Conservation (phyloP, 140 eudicot genomes). For the Eryngium alpinum region DNA sequence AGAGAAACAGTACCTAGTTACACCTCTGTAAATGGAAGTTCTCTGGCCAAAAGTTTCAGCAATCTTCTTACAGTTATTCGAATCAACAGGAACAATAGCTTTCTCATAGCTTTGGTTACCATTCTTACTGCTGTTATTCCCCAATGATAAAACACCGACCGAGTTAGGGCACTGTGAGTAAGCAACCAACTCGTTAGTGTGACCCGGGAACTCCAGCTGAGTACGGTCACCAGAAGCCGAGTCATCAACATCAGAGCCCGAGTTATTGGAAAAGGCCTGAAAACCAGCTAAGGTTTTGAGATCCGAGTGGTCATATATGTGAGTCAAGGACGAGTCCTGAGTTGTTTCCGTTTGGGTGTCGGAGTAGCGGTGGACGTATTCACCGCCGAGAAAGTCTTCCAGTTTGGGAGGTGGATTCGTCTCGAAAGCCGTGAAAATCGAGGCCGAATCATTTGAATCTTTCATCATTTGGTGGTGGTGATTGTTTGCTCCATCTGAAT, state of each 20-base stretch:
- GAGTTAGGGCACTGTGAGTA: constrained; percentile 47
- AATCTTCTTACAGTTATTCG: constrained; percentile 65
- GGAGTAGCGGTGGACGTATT: constrained; percentile 32
- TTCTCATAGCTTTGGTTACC: constrained; percentile 26
- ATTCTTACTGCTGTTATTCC: constrained; percentile 20
- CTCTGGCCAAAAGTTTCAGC: constrained; percentile 93
- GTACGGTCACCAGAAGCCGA: constrained; percentile 43
- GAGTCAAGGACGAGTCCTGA: constrained; percentile 85
- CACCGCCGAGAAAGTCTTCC: constrained; percentile 85
- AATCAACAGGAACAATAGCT: constrained; percentile 49
- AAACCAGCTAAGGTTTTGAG: constrained; percentile 56
- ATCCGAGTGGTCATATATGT: constrained; percentile 72
- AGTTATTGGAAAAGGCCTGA: constrained; percentile 79
- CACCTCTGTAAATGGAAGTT: constrained; percentile 96
- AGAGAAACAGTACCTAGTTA: constrained; percentile 52
- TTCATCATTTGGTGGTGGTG: constrained; percentile 21
- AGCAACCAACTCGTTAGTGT: constrained; percentile 58
- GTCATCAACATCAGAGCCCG: constrained; percentile 92
- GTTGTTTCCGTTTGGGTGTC: constrained; percentile 69
- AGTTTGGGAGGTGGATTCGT: constrained; percentile 66
- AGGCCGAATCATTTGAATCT: constrained; percentile 27
- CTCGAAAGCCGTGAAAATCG: constrained; percentile 38
- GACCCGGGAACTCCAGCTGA: constrained; percentile 56
- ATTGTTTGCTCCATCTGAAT: constrained; percentile 26
- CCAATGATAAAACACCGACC: constrained; percentile 54